Evolutionary conservation across 805 yeast genomes (phyloP).

Genomic region (Candida rishiriensis): DNA sequence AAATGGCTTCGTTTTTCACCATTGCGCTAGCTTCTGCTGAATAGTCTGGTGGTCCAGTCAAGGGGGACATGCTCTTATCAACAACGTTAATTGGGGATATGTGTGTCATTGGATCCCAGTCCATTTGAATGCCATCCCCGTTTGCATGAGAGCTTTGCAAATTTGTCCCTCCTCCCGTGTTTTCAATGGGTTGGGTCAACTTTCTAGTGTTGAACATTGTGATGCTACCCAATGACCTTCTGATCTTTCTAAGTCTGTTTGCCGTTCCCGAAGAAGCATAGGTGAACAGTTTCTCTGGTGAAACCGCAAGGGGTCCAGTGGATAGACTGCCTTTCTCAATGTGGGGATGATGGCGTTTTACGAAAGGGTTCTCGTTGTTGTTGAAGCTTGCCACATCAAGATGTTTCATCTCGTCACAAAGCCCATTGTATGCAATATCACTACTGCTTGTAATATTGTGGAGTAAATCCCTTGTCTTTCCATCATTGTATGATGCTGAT

Average conservation of each 20-base stretch:
- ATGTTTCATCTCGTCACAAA: too few relatives aligned
- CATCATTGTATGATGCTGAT: too few relatives aligned
- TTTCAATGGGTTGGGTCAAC: not conserved
- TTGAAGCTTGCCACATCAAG: too few relatives aligned
- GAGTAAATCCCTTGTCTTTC: too few relatives aligned
- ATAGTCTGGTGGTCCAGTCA: not conserved
- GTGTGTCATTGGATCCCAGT: constrained; percentile 10
- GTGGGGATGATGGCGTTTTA: too few relatives aligned
- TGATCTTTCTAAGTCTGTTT: not conserved
- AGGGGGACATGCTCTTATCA: constrained; percentile 11
- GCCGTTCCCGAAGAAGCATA: not conserved
- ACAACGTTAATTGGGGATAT: constrained; percentile 19
- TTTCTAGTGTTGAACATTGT: not conserved
- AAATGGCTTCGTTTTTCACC: not conserved
- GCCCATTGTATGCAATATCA: too few relatives aligned
- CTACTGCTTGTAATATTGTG: too few relatives aligned
- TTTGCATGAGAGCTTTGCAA: not conserved
- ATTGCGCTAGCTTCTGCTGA: too few relatives aligned
- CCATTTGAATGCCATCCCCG: not conserved
- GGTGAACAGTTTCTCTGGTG: not conserved
- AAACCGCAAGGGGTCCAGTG: too few relatives aligned
- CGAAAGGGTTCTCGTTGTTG: too few relatives aligned
- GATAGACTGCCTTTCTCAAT: too few relatives aligned
- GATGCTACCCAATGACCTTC: not conserved
- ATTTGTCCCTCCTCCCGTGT: not conserved